Evolutionary conservation across 352 stramenopile species (phyloP).

Genomic region (Aphanomyces cochlioides): DNA sequence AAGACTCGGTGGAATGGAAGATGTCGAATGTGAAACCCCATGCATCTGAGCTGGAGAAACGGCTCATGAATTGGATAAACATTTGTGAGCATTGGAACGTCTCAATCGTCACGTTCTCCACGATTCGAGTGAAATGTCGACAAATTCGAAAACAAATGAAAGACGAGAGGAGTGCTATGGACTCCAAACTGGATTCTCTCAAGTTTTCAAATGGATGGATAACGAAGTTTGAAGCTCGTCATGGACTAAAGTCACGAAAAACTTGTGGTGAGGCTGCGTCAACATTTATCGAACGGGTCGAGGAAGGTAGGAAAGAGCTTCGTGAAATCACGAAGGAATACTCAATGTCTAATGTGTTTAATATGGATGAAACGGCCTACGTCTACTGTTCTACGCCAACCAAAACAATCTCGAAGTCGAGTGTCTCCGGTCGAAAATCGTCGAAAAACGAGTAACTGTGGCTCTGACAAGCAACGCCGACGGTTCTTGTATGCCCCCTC

Average conservation of each 20-base stretch:
- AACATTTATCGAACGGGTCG: background rate
- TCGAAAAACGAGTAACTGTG: constrained; percentile 36
- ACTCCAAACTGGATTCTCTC: background rate
- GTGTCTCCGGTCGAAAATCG: constrained; percentile 30
- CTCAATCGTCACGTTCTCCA: too few relatives aligned
- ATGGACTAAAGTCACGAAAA: background rate
- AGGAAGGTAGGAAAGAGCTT: background rate
- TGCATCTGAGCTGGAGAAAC: too few relatives aligned
- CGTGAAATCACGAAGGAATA: background rate
- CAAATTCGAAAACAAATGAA: too few relatives aligned
- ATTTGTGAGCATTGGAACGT: too few relatives aligned
- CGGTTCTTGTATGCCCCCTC: constrained; percentile 35
- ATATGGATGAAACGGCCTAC: background rate
- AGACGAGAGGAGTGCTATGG: too few relatives aligned
- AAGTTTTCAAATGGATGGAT: background rate
- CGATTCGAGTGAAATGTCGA: too few relatives aligned
- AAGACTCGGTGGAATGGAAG: too few relatives aligned
- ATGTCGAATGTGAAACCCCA: too few relatives aligned
- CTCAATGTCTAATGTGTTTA: background rate
- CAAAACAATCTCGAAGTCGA: constrained; percentile 25
- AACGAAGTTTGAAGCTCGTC: background rate
- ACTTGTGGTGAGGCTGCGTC: background rate
- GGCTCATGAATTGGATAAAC: too few relatives aligned
- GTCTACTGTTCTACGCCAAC: background rate
- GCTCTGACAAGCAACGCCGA: constrained; percentile 37